Base-by-base conservation (phyloP, 2,329 filamentous ascomycete genomes). In the Botrytis paeoniae region DNA sequence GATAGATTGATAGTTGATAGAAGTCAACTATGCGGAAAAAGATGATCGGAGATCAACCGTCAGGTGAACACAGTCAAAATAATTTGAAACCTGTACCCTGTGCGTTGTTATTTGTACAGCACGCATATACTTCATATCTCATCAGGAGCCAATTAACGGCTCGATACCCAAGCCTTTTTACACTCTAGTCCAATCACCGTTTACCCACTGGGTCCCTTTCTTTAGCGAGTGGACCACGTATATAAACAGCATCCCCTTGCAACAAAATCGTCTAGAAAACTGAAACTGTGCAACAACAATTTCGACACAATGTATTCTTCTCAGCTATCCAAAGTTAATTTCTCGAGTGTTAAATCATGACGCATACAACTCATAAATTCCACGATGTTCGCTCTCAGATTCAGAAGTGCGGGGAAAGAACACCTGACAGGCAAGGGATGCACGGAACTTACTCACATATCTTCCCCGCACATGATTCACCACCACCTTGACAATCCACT, bases 401-500 rank as follows among this genome's bases (percentile, higher is more conserved):
- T 9, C 18, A 62, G 43, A 64, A 43, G 48, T 57, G 48, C 39
- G 29, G 62, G 70, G 62, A 68, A 72, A 72, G 62, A 60, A 61
- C 39, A n/a, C 43, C 63, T 29, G 51, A 68, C 39, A 43, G 29
- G 18, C 70, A 69, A 69, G 63, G 39, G n/a, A 69, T 68, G 70
- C 70, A 60, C 70, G 70, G 48, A 29, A 68, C 41, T 60, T 39
- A 68, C 45, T 57, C 63, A 60, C 37, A 59, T 48, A 60, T 37
- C 69, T 72, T 68, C 62, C 70, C 70, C 62, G 70, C 70, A 61
- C n/a, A 72, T 72, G 51, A 72, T 72, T 72, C 18, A 69, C 51
- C 48, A 18, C 37, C 48, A 18, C 45, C 51, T 45, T 51, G 48
- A 69, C 51, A 54, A 54, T 25, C 70, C 51, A 69, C 39, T 60